Percentiles rank a stretch among this genome's conserved stretches.
Evolutionary conservation across 805 yeast species (phyloP).

Genomic region (Wickerhamomyces ciferrii): DNA sequence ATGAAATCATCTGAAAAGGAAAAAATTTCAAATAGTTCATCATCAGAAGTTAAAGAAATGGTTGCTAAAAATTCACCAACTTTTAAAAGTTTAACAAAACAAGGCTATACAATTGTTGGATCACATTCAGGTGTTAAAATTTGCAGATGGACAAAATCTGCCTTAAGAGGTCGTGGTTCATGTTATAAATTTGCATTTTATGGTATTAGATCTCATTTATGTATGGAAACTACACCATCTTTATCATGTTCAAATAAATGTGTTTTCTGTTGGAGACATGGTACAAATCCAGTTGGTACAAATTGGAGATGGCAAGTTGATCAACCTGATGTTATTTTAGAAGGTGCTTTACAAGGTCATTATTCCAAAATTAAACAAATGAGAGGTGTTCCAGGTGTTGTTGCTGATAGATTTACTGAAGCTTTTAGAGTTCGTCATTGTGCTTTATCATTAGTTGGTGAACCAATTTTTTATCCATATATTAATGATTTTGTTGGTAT

Average conservation of each 20-base stretch:
- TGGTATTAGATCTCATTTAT: constrained; percentile 84
- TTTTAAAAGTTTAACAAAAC: constrained; percentile 80
- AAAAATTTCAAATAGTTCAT: constrained; percentile 5
- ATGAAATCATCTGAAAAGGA: constrained; percentile 10
- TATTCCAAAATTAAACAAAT: constrained; percentile 88
- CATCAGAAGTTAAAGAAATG: constrained; percentile 59
- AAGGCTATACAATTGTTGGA: constrained; percentile 90
- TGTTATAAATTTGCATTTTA: constrained; percentile 91
- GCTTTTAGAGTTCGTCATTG: constrained; percentile 88
- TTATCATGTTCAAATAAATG: constrained; percentile 92
- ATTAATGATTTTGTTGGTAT: constrained; percentile 79
- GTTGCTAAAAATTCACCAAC: constrained; percentile 89
- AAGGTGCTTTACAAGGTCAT: constrained; percentile 86
- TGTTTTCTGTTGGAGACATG: constrained; percentile 97
- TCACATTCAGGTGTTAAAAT: constrained; percentile 93
- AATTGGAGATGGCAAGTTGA: constrained; percentile 97
- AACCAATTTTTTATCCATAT: constrained; percentile 90
- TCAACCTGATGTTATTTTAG: constrained; percentile 75
- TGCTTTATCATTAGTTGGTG: constrained; percentile 90
- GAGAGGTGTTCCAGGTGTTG: constrained; percentile 95
- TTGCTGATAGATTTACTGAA: constrained; percentile 83
- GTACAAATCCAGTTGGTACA: constrained; percentile 94
- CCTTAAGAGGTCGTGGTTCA: constrained; percentile 89
- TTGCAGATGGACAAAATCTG: constrained; percentile 95
- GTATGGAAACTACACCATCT: constrained; percentile 96